Base-by-base conservation (phyloP, 169 alveolate genomes). In the Eimeria zaria region DNA sequence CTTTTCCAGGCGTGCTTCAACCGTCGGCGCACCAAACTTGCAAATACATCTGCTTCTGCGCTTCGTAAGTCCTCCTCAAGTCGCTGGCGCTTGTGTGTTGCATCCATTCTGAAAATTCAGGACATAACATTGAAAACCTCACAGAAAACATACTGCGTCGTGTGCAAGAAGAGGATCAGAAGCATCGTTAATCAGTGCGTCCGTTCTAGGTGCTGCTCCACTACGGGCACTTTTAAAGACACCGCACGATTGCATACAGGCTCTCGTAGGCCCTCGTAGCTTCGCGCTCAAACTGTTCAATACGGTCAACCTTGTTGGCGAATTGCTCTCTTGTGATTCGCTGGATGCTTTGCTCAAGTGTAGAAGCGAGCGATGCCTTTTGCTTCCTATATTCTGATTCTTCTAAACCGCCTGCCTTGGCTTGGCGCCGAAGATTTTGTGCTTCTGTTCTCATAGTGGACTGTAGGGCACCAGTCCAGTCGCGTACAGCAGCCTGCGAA, bases 251-350 rank as follows among this genome's bases (percentile, higher is more conserved):
- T 20, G 36, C 93, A 62, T 62, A 87, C 93, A 87, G 24, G 41
- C 51, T 58, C 44, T 87, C 83, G 46, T 87, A 87, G 12, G 64
- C 83, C 51, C 81, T 58, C 83, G 71, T 87, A 58, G 93, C 93
- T 44, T 87, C 93, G 36, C 81, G 78, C 64, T 87, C 93, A 44
- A 87, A 87, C 41, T 62, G 44, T 30, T 87, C 93, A 27, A 87
- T 87, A 83, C 93, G 93, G 4, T n/a, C 93, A 36, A 62, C 48
- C 81, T 87, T 87, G 83, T 36, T 41, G n/a, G 64, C 36, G 71
- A 87, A 87, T 36, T 87, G 93, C 44, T 87, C 93, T 41, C 93
- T 87, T 6, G 93, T 87, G 60, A 87, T 48, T 55, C 81, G 83
- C 71, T 87, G 93, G 53, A 87, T 58, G 60, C 62, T 41, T 30